Conservation (phyloP, 176 grass and related monocot genomes). For the Juncus inflexus region DNA sequence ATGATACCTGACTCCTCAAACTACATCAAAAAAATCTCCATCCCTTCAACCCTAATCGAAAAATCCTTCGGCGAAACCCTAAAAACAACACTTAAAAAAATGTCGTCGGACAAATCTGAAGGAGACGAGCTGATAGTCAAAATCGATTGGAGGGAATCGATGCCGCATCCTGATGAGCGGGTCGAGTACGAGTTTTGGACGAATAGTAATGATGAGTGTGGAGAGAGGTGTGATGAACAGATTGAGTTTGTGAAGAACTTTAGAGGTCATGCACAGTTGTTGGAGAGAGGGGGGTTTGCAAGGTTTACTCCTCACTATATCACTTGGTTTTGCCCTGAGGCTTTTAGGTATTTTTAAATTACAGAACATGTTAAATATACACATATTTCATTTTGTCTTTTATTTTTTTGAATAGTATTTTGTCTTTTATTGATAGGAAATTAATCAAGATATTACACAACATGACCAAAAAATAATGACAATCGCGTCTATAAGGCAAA, state of each 20-base stretch:
- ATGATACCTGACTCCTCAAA: slow-evolving; percentile 16
- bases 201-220: slow-evolving; percentile 98
- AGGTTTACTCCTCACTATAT: slow-evolving; percentile 97
- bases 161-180: slow-evolving; percentile 92
- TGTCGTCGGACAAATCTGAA: neutral
- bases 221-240: slow-evolving; percentile 71
- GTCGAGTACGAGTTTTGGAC: slow-evolving; percentile 99
- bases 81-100: slow-evolving; percentile 38
- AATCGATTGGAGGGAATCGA: slow-evolving; percentile 87
- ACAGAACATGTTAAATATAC: too few relatives aligned
- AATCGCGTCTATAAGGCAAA: too few relatives aligned
- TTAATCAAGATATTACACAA: too few relatives aligned
- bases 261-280: slow-evolving; percentile 72
- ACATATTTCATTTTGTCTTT: neutral
- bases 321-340: slow-evolving; percentile 88
- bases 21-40: slow-evolving; percentile 73
- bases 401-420: slow-evolving; percentile 8
- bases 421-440: neutral
- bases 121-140: slow-evolving; percentile 62
- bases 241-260: slow-evolving; percentile 56
- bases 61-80: slow-evolving; percentile 56
- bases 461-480: too few relatives aligned
- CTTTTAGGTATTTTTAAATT: slow-evolving; percentile 28
- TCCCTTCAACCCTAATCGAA: slow-evolving; percentile 76
- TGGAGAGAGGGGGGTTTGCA: slow-evolving; percentile 67